Evolutionary conservation across 345 rosid species (phyloP).

Genomic region (Lumnitzera racemosa): DNA sequence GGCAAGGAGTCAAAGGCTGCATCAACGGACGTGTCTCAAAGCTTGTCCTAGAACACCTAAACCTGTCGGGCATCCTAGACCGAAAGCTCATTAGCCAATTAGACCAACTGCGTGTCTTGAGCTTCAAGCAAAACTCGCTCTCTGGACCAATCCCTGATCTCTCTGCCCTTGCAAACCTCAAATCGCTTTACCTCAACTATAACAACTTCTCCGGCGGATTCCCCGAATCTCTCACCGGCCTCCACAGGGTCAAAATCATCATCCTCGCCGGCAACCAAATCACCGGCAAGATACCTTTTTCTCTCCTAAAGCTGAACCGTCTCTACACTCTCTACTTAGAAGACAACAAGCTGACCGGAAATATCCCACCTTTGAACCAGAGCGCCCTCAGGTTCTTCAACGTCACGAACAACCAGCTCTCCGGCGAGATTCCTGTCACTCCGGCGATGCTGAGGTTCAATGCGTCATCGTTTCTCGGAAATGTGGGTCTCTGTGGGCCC

Average conservation of each 20-base stretch:
- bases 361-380: constrained; percentile 74
- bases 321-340: constrained; percentile 53
- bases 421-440: constrained; percentile 70
- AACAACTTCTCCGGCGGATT: constrained; percentile 73
- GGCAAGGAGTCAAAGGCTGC: constrained; percentile 79
- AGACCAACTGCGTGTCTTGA: constrained; percentile 82
- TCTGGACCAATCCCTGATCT: constrained; percentile 67
- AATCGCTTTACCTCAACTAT: constrained; percentile 55
- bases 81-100: constrained; percentile 41
- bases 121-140: constrained; percentile 78
- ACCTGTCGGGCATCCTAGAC: constrained; percentile 58
- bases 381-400: constrained; percentile 73
- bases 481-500: constrained; percentile 63
- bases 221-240: constrained; percentile 51
- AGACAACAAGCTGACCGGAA: constrained; percentile 54
- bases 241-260: constrained; percentile 73
- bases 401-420: constrained; percentile 64
- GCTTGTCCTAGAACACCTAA: constrained; percentile 64
- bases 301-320: constrained; percentile 49
- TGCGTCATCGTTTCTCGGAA: constrained; percentile 48
- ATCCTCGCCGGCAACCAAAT: constrained; percentile 47
- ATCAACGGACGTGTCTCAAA: constrained; percentile 69
- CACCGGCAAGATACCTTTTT: constrained; percentile 58
- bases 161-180: constrained; percentile 67
- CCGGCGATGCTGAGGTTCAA: constrained; percentile 63